Base-by-base conservation (phyloP, 176 grass and related monocot genomes). In the Elaeis guineensis region DNA sequence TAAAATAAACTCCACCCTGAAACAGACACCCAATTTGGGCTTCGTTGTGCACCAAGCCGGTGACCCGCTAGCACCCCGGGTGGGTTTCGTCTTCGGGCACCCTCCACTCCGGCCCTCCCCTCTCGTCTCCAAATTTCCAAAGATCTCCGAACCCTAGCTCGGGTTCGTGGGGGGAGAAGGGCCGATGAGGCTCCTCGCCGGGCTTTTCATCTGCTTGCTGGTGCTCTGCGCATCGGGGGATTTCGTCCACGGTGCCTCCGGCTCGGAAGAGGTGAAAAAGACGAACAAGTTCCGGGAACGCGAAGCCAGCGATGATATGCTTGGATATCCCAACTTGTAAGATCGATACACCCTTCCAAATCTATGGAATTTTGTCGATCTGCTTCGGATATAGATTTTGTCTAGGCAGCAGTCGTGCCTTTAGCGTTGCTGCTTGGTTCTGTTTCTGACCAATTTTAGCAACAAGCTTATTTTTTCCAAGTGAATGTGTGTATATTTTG, bases 231-330 rank as follows among this genome's bases (percentile, higher is more conserved):
- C 68, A 66, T 23, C 48, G 56, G 15, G 23, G 69, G 50, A 48
- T 49, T 61, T 59, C 50, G 60, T 17, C 58, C 50, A 19, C 16
- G 22, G 50, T 21, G 4, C 49, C 19, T 57, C 58, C 35, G 61
- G 20, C 49, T 67, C 51, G 58, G 57, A 69, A 25, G 74, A 54
- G 0, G 66, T 59, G 70, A 69, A 73, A 23, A 62, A 50, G 5
- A 51, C 75, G 55, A 98, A 98, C 84, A 98, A 98, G 77, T 98
- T 98, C 87, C 88, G 93, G 76, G 84, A 89, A 60, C 87, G 93
- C 39, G 70, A 82, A 79, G 87, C 93, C 68, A 98, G 67, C 69
- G 93, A 98, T 24, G 93, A 92, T 64, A 57, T 82, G 81, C 70
- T 71, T 17, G 81, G 73, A 6, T 98, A 98, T 66, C 84, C 84